phyloP scores from a whole-genome alignment of 2,329 filamentous ascomycete genomes.

The Penicillium sp. region DNA sequence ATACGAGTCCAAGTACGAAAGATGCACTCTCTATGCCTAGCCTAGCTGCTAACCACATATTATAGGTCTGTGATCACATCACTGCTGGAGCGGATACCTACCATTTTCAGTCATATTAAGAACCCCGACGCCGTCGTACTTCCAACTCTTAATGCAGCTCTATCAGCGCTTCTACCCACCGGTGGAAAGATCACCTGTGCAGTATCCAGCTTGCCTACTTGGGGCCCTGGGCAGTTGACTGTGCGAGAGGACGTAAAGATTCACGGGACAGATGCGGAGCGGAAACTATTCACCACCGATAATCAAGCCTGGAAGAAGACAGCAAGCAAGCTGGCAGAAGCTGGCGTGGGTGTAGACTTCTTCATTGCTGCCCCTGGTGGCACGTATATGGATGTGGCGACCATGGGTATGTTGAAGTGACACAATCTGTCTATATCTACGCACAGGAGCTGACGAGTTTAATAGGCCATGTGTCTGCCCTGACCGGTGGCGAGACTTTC shows the following conservation, averaged over 20 bases:
- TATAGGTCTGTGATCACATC: conserved; percentile 74
- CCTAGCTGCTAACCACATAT: conserved; percentile 28
- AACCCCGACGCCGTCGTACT: conserved; percentile 89
- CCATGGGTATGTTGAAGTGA: conserved; percentile 67
- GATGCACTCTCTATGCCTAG: background rate
- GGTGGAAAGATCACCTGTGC: conserved; percentile 93
- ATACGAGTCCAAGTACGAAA: conserved; percentile 75
- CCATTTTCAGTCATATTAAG: conserved; percentile 84
- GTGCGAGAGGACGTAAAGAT: conserved; percentile 87
- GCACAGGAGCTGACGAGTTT: conserved; percentile 9
- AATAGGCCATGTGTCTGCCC: conserved; percentile 77
- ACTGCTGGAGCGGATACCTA: conserved; percentile 81
- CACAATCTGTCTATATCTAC: conserved; percentile 3
- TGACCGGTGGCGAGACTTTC: conserved; percentile 92
- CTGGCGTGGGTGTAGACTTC: conserved; percentile 88
- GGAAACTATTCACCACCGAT: conserved; percentile 88
- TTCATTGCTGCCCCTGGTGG: conserved; percentile 91
- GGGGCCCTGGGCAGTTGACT: conserved; percentile 83
- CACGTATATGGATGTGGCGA: conserved; percentile 90
- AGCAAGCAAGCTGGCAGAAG: conserved; percentile 83
- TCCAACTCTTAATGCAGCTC: conserved; percentile 78
- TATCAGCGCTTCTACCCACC: conserved; percentile 81
- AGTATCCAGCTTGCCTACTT: conserved; percentile 84
- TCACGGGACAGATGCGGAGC: conserved; percentile 84
- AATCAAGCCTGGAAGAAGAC: conserved; percentile 85